These are phyloP conservation scores for Epithele typhae DNA, from an alignment of 768 basidiomycete species.

Conservation along the genomic window DNA sequence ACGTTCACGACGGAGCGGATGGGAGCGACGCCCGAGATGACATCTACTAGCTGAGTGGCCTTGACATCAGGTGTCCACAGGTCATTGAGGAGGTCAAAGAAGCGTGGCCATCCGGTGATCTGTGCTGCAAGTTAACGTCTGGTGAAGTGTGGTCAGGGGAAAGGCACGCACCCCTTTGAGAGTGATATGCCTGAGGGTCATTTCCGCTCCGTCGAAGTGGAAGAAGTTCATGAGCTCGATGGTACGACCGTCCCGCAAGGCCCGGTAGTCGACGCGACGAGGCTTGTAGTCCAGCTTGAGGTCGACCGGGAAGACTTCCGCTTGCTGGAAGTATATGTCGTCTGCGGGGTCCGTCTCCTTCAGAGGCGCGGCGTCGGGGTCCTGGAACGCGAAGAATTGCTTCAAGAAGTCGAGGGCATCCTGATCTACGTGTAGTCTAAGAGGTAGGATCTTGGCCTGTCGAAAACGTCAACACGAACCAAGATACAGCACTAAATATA, in stretches of 20 bases:
- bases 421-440: conserved; percentile 94
- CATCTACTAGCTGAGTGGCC: conserved; percentile 94
- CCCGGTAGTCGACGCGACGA: conserved; percentile 90
- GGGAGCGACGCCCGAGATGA: conserved; percentile 94
- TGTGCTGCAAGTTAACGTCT: conserved; percentile 27
- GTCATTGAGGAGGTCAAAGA: conserved; percentile 93
- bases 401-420: conserved; percentile 98
- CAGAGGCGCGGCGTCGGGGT: conserved; percentile 41
- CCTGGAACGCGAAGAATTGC: conserved; percentile 89
- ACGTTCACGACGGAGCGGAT: conserved; percentile 97
- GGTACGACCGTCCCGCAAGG: conserved; percentile 83
- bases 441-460: conserved; percentile 88
- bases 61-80: conserved; percentile 99
- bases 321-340: conserved; percentile 80
- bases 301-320: conserved; percentile 92
- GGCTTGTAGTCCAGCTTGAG: conserved; percentile 98
- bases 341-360: conserved; percentile 33
- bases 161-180: conserved; percentile 72
- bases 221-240: conserved; percentile 99
- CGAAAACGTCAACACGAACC: conserved; percentile 5
- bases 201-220: conserved; percentile 98
- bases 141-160: background rate
- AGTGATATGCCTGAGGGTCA: conserved; percentile 93
- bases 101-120: conserved; percentile 89
- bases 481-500: conserved; percentile 10